Evolutionary conservation across 1,139 yeast species (phyloP), one percentile per base, ranked within the genome.

Genomic region (Lodderomyces elongisporus): DNA sequence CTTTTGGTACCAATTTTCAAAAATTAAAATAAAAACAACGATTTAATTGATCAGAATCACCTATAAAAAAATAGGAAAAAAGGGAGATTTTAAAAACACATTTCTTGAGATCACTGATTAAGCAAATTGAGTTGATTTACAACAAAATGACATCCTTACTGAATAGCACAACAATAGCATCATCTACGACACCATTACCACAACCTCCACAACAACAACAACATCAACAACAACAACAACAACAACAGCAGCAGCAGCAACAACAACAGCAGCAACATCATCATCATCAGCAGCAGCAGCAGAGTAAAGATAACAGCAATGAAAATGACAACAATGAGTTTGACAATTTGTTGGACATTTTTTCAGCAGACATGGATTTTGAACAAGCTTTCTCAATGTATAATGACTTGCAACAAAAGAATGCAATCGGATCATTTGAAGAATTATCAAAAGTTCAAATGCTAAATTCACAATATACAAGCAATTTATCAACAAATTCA

Each of bases 301-400:
- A n/a, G n/a, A n/a, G n/a, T n/a, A n/a, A n/a, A n/a, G n/a, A n/a
- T n/a, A 20, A 10, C 22, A 20, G 22, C 22, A 20, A 20, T 8
- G 22, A 20, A 8, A 10, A 20, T 10, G 22, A 16, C 22, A 24
- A 13, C 20, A 29, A 27, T 25, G 40, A 30, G 21, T 38, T 43
- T 27, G 49, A 49, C 30, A 52, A 51, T 33, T 51, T 57, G 5
- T 45, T 56, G 32, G 62, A 58, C 32, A 51, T 58, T 52, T 56
- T 58, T 23, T 50, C 61, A n/a, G 47, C 56, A 10, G 72, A 66
- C 48, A 67, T 68, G 73, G 68, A 67, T 39, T 67, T 68, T 36
- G 74, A 68, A 51, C 71, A 66, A 48, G 73, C 73, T 16, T 68
- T 64, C 44, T 46, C 54, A 24, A 62, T 65, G 65, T 68, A 66